Evolutionary conservation across 208 protist genomes (phyloP).

Genomic region (Herpetomonas muscarum): DNA sequence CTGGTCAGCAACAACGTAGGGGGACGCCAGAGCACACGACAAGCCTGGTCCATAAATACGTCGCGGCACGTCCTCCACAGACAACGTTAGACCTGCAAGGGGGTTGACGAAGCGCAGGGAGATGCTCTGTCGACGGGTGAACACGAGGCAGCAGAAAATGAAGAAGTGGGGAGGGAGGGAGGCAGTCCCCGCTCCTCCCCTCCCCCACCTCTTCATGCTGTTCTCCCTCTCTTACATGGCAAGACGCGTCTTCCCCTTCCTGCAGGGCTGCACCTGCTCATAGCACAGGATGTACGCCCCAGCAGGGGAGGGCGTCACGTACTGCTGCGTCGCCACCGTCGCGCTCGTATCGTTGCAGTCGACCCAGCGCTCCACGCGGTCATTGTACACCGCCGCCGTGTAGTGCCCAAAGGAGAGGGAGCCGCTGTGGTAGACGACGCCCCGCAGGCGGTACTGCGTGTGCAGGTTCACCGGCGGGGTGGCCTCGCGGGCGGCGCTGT

Average conservation of each 20-base stretch:
- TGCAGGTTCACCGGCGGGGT: slow-evolving; percentile 9
- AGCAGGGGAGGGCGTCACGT: slow-evolving; percentile 15
- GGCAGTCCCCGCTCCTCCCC: too few relatives aligned
- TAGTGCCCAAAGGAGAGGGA: slow-evolving; percentile 80
- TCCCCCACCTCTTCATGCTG: too few relatives aligned
- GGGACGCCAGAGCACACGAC: too few relatives aligned
- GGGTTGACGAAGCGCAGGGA: too few relatives aligned
- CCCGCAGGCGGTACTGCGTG: slow-evolving; percentile 56
- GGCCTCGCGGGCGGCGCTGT: slow-evolving; percentile 26
- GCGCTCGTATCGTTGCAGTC: slow-evolving; percentile 68
- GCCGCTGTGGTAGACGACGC: slow-evolving; percentile 77
- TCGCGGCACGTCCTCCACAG: too few relatives aligned
- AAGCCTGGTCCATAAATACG: too few relatives aligned
- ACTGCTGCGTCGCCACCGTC: slow-evolving; percentile 16
- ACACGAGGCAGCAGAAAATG: slow-evolving; percentile 9
- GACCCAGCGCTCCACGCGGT: slow-evolving; percentile 53
- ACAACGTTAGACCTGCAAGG: too few relatives aligned
- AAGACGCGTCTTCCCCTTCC: background rate
- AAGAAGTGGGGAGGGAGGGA: background rate
- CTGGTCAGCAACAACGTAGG: too few relatives aligned
- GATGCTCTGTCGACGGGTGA: slow-evolving; percentile 3
- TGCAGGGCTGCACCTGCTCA: slow-evolving; percentile 23
- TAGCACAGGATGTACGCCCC: slow-evolving; percentile 81
- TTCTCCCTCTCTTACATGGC: background rate
- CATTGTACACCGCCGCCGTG: slow-evolving; percentile 60